A percentile compares a stretch with the other conserved stretches of the same genome.
phyloP scores from a whole-genome alignment of 805 yeast genomes.

The Kuraishia borneana region DNA sequence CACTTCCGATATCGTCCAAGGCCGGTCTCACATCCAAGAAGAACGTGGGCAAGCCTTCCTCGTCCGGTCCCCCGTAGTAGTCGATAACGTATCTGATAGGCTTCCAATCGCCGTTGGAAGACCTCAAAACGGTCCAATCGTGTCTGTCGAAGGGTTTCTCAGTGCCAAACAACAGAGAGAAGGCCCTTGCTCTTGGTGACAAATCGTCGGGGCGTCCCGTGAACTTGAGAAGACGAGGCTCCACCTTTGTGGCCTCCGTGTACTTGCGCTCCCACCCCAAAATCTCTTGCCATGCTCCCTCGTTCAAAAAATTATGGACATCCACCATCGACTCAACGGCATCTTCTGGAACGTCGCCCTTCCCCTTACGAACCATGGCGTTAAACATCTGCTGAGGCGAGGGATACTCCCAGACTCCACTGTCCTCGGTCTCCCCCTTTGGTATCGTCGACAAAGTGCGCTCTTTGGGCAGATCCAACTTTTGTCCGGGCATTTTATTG shows the following conservation, averaged over 20 bases:
- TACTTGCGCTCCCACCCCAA: constrained; percentile 82
- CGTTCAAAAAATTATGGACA: constrained; percentile 91
- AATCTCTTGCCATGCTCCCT: constrained; percentile 96
- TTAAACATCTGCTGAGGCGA: constrained; percentile 98
- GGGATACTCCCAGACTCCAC: constrained; percentile 96
- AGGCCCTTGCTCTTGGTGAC: constrained; percentile 75
- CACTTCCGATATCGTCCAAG: constrained; percentile 54
- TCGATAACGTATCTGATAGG: constrained; percentile 89
- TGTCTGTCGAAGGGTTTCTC: constrained; percentile 96
- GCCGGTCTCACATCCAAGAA: constrained; percentile 95
- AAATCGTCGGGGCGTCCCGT: constrained; percentile 87
- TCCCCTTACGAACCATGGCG: constrained; percentile 94
- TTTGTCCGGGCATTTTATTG: constrained; percentile 70
- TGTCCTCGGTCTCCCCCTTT: constrained; percentile 50
- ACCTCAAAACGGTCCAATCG: constrained; percentile 92
- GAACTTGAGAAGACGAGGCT: constrained; percentile 74
- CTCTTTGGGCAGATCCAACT: constrained; percentile 65
- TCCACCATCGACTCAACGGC: constrained; percentile 96
- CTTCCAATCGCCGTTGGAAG: constrained; percentile 43
- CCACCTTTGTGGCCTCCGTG: constrained; percentile 37
- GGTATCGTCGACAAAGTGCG: constrained; percentile 83
- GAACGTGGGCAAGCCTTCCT: constrained; percentile 83
- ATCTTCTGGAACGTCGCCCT: constrained; percentile 84
- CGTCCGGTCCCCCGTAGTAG: constrained; percentile 87
- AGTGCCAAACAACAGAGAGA: constrained; percentile 53